Evolutionary conservation across 1,284 basidiomycete species (phyloP), one percentile per base, ranked within the genome.

Genomic region (Sanghuangporus sanghuang): DNA sequence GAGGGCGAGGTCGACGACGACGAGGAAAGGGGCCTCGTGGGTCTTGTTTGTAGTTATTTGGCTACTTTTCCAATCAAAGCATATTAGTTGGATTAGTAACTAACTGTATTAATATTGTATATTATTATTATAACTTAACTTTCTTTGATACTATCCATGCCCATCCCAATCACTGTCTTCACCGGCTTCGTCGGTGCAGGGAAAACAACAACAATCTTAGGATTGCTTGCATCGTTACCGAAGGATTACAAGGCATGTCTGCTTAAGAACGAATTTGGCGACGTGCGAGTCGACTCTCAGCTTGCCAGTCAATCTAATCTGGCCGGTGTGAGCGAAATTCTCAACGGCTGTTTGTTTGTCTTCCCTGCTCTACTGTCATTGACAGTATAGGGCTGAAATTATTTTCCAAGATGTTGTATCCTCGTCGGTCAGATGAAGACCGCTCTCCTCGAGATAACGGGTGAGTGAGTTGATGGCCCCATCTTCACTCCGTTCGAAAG

Each of bases 351-450:
- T 81, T 85, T 96, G 93, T 95, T 66, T 69, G 78, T 75, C 65
- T 38, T 55, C 48, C 39, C 16, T 55, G 18, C 21, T 23, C 14
- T 6, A 7, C 57, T 18, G 21, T 57, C 40, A 9, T 35, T 38
- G 8, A n/a, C 16, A 36, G n/a, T 9, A 9, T 11, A 21, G 18
- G 21, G 18, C 52, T 55, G 16, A 57, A 21, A 7, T 36, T 49
- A 46, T 32, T 61, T 16, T 39, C 8, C 35, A 62, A 93, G 92
- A 84, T 95, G 93, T 71, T 95, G 93, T 72, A 89, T 95, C 1
- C 85, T 96, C 44, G 93, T 96, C 38, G 94, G 94, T 3, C 91
- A 95, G 69, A 94, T 96, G 85, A 89, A 95, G 75, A 92, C 81
- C 14, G 94, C 94, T 6, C 76, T 96, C 50, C 74, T 94, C 44